These are phyloP conservation scores for Aspergillus mulundensis DNA, from an alignment of 495 filamentous ascomycete genomes.

Conservation along the genomic window DNA sequence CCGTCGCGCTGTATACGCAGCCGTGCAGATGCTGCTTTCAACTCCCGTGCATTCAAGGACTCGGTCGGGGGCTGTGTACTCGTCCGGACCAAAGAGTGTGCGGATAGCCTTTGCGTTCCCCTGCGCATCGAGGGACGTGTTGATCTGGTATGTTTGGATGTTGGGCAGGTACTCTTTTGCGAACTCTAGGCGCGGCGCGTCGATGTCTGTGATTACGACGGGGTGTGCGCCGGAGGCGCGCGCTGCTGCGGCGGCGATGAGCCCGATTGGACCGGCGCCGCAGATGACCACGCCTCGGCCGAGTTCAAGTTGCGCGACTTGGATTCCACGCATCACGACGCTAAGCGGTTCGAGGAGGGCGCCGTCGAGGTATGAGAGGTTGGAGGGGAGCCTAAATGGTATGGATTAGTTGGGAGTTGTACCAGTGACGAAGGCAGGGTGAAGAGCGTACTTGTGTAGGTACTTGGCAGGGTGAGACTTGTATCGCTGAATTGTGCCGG, in stretches of 20 bases:
- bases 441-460: slow-evolving; percentile 37
- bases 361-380: slow-evolving; percentile 59
- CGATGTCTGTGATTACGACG: slow-evolving; percentile 60
- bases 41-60: slow-evolving; percentile 64
- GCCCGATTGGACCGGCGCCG: slow-evolving; percentile 72
- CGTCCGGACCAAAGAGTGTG: slow-evolving; percentile 40
- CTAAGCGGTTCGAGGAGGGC: slow-evolving; percentile 72
- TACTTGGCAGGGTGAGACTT: slow-evolving; percentile 62
- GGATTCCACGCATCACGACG: slow-evolving; percentile 68
- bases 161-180: slow-evolving; percentile 55
- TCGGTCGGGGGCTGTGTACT: slow-evolving; percentile 51
- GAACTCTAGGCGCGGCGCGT: slow-evolving; percentile 52
- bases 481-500: slow-evolving; percentile 55
- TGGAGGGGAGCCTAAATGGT: slow-evolving; percentile 45
- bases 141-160: slow-evolving; percentile 50
- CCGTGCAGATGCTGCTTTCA: slow-evolving; percentile 55
- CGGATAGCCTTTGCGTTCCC: slow-evolving; percentile 52
- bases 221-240: slow-evolving; percentile 61
- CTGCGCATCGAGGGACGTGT: slow-evolving; percentile 38
- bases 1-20: slow-evolving; percentile 50
- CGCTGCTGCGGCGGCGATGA: slow-evolving; percentile 58
- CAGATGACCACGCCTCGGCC: slow-evolving; percentile 61
- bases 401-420: background rate
- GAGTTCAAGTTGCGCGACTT: slow-evolving; percentile 49
- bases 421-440: background rate